Percentiles rank a stretch among this genome's conserved stretches.
These are phyloP conservation scores for Elasticomyces elasticus DNA, from an alignment of 495 filamentous ascomycete genomes.

Conservation along the genomic window DNA sequence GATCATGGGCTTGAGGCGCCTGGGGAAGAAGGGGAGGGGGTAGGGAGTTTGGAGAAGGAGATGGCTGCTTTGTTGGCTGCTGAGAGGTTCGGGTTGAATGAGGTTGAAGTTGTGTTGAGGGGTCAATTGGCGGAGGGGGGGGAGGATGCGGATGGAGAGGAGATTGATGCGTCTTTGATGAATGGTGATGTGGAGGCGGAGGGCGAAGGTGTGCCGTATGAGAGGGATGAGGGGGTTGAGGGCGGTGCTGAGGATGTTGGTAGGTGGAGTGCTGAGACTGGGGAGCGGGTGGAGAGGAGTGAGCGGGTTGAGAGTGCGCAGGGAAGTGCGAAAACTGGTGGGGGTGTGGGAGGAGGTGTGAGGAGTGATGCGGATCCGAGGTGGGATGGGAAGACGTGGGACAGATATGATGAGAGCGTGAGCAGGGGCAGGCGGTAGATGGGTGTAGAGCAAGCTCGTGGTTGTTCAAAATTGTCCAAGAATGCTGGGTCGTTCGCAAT, in stretches of 20 bases:
- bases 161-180: neutral
- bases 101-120: no score
- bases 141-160: neutral
- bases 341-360: no score
- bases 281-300: no score
- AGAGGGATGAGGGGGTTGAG: neutral
- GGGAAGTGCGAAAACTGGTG: no score
- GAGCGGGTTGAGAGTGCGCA: no score
- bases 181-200: neutral
- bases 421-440: no score
- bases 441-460: no score
- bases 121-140: neutral
- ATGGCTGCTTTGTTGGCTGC: neutral
- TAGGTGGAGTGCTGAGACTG: neutral
- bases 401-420: no score
- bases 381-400: no score
- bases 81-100: constrained; percentile 1
- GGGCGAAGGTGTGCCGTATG: neutral
- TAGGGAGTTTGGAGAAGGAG: neutral
- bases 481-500: no score
- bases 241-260: neutral
- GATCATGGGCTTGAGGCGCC: constrained; percentile 14
- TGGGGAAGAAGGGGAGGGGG: constrained; percentile 2
- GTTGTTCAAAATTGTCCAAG: no score
- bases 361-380: no score